A percentile compares a stretch with the other conserved stretches of the same genome.
These are phyloP conservation scores for Tricholoma sp. DNA, from an alignment of 768 basidiomycete genomes.

Conservation along the genomic window DNA sequence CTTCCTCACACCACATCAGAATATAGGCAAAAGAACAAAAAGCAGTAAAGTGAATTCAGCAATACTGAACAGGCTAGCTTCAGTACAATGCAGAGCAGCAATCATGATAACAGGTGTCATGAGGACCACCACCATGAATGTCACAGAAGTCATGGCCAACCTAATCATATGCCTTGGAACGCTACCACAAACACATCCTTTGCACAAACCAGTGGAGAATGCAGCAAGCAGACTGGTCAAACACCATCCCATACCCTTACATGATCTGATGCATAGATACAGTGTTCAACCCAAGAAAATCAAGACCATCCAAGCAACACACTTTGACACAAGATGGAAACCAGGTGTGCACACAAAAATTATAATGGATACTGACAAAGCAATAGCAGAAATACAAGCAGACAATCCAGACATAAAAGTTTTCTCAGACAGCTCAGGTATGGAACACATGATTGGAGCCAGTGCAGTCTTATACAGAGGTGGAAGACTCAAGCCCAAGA, in stretches of 20 bases:
- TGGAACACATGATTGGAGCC: constrained; percentile 3
- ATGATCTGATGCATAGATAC: no score
- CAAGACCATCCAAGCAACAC: no score
- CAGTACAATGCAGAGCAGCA: constrained; percentile 14
- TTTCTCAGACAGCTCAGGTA: constrained; percentile 14
- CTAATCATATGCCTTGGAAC: no score
- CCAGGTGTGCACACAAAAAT: background rate
- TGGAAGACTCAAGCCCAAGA: background rate
- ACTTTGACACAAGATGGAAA: no score
- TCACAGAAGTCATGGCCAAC: constrained; percentile 13
- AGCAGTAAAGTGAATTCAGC: no score
- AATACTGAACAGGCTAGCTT: constrained; percentile 8
- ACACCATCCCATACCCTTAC: no score
- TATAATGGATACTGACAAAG: background rate
- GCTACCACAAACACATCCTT: constrained; percentile 1
- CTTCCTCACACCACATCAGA: constrained; percentile 15
- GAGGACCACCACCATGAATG: constrained; percentile 13
- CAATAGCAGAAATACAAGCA: background rate
- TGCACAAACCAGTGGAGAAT: background rate
- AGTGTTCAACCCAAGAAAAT: no score
- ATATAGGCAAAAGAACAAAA: constrained; percentile 1
- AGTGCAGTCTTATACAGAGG: constrained; percentile 9
- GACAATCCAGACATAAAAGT: constrained; percentile 7
- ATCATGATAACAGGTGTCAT: constrained; percentile 19
- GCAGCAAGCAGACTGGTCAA: no score